Conservation (phyloP, 768 basidiomycete genomes). For the Cubamyces lactineus region DNA sequence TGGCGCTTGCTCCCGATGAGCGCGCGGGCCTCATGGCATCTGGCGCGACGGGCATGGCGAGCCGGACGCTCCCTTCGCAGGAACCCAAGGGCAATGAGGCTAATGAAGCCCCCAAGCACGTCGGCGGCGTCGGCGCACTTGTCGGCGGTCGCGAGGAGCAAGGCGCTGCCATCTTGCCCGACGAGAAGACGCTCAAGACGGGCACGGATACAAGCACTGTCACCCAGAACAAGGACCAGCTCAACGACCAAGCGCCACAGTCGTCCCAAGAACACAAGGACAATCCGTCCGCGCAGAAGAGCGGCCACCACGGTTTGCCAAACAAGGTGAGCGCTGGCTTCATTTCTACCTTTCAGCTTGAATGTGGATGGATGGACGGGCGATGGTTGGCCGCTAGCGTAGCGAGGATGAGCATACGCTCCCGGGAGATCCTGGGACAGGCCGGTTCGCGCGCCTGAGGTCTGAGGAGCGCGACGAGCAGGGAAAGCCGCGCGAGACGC, state of each 20-base stretch:
- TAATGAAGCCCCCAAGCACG: constrained; percentile 15
- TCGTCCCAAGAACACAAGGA: too few species aligned
- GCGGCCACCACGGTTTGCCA: constrained; percentile 10
- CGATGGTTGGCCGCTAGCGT: not conserved
- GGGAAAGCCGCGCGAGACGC: constrained; percentile 23
- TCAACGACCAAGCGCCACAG: not conserved
- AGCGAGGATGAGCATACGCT: not conserved
- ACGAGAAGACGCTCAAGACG: constrained; percentile 35
- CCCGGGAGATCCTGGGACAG: constrained; percentile 15
- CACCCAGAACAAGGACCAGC: not conserved
- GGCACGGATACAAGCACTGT: constrained; percentile 8
- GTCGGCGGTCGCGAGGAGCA: constrained; percentile 48
- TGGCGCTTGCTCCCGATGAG: too few species aligned
- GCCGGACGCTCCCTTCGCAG: too few species aligned
- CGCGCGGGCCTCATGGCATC: too few species aligned
- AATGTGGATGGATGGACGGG: not conserved
- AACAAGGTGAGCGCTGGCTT: constrained; percentile 22
- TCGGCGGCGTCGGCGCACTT: constrained; percentile 49
- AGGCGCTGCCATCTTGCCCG: constrained; percentile 51
- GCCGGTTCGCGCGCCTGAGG: not conserved
- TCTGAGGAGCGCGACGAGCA: constrained; percentile 3
- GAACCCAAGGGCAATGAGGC: too few species aligned
- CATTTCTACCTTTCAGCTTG: not conserved
- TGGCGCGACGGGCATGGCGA: too few species aligned
- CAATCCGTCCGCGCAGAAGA: not conserved